Percentiles rank a stretch among this genome's conserved stretches.
Evolutionary conservation across 106 monocot species (phyloP).

Genomic region (Dendrobium catenatum): DNA sequence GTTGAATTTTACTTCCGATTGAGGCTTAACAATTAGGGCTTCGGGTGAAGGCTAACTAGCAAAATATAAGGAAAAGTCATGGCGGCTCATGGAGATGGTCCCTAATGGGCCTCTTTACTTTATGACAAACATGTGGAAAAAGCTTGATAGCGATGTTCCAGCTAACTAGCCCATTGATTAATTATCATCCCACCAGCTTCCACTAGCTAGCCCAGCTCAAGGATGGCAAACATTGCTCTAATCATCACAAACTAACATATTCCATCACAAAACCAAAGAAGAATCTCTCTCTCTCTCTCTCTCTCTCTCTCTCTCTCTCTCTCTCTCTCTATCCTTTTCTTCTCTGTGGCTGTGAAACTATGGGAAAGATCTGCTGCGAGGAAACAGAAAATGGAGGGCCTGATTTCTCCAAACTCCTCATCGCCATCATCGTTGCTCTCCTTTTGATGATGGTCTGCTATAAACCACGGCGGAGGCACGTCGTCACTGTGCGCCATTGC

Average conservation of each 20-base stretch:
- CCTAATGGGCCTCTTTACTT: neutral
- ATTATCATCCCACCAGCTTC: neutral
- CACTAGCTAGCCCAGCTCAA: neutral
- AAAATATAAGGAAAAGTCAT: neutral
- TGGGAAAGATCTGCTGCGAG: slow-evolving; percentile 7
- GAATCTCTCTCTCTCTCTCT: neutral
- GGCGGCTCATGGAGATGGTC: neutral
- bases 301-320: neutral
- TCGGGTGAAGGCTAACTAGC: too few relatives aligned
- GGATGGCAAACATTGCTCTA: too few relatives aligned
- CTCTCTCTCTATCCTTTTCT: neutral
- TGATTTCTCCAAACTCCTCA: slow-evolving; percentile 1
- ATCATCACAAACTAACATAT: too few relatives aligned
- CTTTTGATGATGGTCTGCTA: neutral
- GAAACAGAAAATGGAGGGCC: neutral
- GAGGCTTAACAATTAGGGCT: too few relatives aligned
- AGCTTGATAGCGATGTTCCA: neutral
- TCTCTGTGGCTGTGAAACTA: neutral
- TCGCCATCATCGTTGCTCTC: slow-evolving; percentile 3
- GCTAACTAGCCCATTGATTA: neutral
- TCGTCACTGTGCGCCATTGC: slow-evolving; percentile 9
- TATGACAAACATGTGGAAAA: neutral
- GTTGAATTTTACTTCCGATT: too few relatives aligned
- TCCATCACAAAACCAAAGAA: neutral
- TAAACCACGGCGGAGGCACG: slow-evolving; percentile 2